Evolutionary conservation across 2,329 filamentous ascomycete genomes (phyloP), one percentile per base, ranked within the genome.

Genomic region (Botrytis byssoidea): DNA sequence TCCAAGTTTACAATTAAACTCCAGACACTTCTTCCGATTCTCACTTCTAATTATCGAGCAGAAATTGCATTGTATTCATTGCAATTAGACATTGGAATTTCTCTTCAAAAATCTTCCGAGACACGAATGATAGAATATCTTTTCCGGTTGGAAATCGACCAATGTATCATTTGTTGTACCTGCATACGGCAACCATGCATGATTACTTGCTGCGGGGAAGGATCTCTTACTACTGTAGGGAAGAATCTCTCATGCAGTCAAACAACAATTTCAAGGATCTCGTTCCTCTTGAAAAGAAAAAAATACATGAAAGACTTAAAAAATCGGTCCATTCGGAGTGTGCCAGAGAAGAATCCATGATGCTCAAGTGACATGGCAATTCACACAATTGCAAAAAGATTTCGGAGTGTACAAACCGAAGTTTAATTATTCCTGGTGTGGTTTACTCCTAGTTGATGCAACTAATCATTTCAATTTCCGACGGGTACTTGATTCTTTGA

Each of bases 111-210:
- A 61, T 40, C 22, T 40, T 37, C 59, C 59, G 59, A 61, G 59
- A 61, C 59, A 60, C 57, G 12, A 60, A 60, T 35, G 57, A 60
- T 32, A 60, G 9, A 60, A 60, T 35, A 35, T 60, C 29, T 60
- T 60, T 60, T 37, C 20, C 10, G 22, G 16, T 35, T 35, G 18
- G 8, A 60, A 22, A 35, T 37, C 20, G 32, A 14, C 32, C 57
- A 37, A 60, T 60, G 57, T 60, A 60, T 59, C 8, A 60, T 60
- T 60, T 60, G 57, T 35, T 60, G 57, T 35, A 60, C 57, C 57
- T 60, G 57, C 57, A 60, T 60, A 22, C 57, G 29, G 18, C 57
- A 60, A 60, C 12, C 29, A 60, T 60, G 57, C 57, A 60, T 32
- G 55, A 4, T 60, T 35, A 35, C 3, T 22, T 60, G n/a, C 32